Conservation (phyloP, 768 basidiomycete species). For the Kwoniella shandongensis region DNA sequence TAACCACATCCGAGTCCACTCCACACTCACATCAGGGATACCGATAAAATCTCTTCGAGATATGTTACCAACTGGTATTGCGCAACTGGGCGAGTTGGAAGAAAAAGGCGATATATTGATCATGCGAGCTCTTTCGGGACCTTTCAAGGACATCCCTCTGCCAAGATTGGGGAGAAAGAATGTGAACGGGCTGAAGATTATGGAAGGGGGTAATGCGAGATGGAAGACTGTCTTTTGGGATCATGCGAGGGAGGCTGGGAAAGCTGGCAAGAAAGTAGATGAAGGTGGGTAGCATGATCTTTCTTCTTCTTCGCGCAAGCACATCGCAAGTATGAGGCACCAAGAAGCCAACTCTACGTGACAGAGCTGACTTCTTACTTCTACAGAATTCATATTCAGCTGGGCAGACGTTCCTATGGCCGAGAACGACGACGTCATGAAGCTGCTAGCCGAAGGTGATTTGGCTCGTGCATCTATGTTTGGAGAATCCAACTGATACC, state of each 20-base stretch:
- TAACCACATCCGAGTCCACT: slow-evolving; percentile 33
- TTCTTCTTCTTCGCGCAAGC: background rate
- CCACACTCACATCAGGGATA: slow-evolving; percentile 17
- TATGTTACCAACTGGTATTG: slow-evolving; percentile 20
- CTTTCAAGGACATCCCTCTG: slow-evolving; percentile 32
- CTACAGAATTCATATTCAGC: slow-evolving; percentile 28
- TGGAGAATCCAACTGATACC: too few relatives aligned
- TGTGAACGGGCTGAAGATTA: slow-evolving; percentile 30
- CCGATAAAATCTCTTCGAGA: slow-evolving; percentile 20
- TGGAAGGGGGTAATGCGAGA: slow-evolving; percentile 27
- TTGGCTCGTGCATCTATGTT: too few relatives aligned
- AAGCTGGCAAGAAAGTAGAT: slow-evolving; percentile 37
- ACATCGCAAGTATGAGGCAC: background rate
- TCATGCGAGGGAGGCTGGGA: slow-evolving; percentile 36
- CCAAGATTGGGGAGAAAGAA: slow-evolving; percentile 37
- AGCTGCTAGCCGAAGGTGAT: slow-evolving; percentile 29
- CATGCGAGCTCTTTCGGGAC: slow-evolving; percentile 30
- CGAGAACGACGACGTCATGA: slow-evolving; percentile 29
- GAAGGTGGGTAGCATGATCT: slow-evolving; percentile 32
- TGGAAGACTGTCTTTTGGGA: slow-evolving; percentile 45
- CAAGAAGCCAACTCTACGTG: too few relatives aligned
- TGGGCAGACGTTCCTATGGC: slow-evolving; percentile 32
- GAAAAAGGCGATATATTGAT: slow-evolving; percentile 33
- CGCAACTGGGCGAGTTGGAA: slow-evolving; percentile 31
- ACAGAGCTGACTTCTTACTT: background rate